Evolutionary conservation across 2,329 filamentous ascomycete species (phyloP).

Genomic region (Aspergillus sp.): DNA sequence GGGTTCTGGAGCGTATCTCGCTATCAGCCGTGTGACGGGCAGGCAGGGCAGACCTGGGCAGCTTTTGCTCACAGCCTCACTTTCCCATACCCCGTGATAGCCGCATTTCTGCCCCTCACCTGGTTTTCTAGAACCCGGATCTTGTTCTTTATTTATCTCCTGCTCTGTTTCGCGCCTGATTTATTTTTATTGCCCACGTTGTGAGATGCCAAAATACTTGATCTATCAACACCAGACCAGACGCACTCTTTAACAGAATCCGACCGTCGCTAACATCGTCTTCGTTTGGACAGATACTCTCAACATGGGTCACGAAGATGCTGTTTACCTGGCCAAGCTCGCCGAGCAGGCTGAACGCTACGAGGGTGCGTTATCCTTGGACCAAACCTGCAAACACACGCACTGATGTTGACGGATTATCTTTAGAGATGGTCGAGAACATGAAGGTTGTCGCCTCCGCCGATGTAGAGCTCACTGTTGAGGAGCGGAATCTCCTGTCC

Average conservation of each 20-base stretch:
- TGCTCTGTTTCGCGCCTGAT: constrained; percentile 1
- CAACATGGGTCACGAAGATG: constrained; percentile 99
- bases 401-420: constrained; percentile 26
- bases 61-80: constrained; percentile 28
- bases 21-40: constrained; percentile 15
- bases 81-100: constrained; percentile 24
- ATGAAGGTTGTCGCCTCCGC: constrained; percentile 98
- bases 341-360: constrained; percentile 99
- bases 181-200: constrained; percentile 8
- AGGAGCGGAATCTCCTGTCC: constrained; percentile 96
- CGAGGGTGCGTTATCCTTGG: constrained; percentile 73
- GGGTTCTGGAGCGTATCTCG: constrained; percentile 10
- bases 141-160: constrained; percentile 5
- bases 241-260: neutral
- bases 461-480: constrained; percentile 80
- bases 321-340: constrained; percentile 99
- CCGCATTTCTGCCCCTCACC: constrained; percentile 24
- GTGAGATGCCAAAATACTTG: constrained; percentile 2
- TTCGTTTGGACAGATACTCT: constrained; percentile 41
- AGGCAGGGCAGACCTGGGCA: constrained; percentile 17
- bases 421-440: constrained; percentile 97
- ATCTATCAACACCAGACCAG: neutral
- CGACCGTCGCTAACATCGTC: constrained; percentile 11
- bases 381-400: neutral
- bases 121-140: constrained; percentile 15